Base-by-base conservation (phyloP, 345 rosid species). In the Eucalyptus shirleyi region DNA sequence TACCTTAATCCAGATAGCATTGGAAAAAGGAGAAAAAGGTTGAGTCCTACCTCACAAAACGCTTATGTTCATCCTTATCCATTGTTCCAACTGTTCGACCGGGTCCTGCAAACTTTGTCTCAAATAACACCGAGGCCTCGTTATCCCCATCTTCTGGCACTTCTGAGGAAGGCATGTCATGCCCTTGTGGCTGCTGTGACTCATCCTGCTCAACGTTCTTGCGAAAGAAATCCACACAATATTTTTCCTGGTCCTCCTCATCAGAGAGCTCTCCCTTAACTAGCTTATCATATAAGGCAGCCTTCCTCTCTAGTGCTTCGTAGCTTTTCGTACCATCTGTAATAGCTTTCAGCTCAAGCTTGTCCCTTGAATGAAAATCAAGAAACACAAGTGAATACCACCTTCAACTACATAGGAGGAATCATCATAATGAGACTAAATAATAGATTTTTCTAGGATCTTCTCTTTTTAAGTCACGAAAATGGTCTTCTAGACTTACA, bases 241-340 rank as follows among this genome's bases (percentile, higher is more conserved):
- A 96, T 93, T 96, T 98, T 93, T 97, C 98, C 87, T 95, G 88
- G 7, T 92, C 98, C 91, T 97, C 98, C 91, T 98, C 99, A 90
- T 98, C 98, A 2, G 98, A 95, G 12, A 98, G 90, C 90, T 98
- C 99, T 89, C 99, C 98, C 59, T 92, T 95, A 32, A 90, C 94
- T 86, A 98, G 93, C 91, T 96, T 98, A 23, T 97, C 99, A 90
- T 97, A 98, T 56, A 98, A 91, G 89, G 91, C 94, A 11, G 99
- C 99, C 91, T 98, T 98, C 94, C 88, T 98, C 93, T 96, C 98
- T 93, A 98, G 91, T 47, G 99, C 99, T 3, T 98, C 98, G 49
- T 96, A 97, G 93, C 98, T 96, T 8, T 89, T 95, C 30, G 97
- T 91, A 67, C 99, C 99, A 88, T 97, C 98, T 4, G 93, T 93